phyloP scores from a whole-genome alignment of 495 filamentous ascomycete species.

The Astrothelium subdiscretum region DNA sequence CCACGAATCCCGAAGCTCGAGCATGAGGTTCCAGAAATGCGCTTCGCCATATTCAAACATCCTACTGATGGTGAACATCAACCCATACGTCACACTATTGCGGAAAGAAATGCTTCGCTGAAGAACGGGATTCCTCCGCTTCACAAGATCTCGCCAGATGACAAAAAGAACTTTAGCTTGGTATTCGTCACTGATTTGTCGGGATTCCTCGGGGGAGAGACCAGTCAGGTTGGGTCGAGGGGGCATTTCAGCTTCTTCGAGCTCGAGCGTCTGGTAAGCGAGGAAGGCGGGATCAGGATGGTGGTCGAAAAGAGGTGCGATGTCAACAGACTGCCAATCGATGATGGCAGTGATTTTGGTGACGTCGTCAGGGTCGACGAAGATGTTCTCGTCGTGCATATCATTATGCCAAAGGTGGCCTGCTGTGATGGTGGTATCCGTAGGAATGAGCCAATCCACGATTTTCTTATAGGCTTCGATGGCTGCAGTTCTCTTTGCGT shows the following conservation, averaged over 20 bases:
- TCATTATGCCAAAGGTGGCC: not conserved
- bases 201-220: not conserved
- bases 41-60: slow-evolving; percentile 1
- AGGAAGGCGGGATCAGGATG: not conserved
- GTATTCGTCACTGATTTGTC: not conserved
- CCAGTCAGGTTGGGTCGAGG: not conserved
- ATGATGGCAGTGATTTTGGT: not conserved
- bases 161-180: not conserved
- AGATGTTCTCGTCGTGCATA: not conserved
- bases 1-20: not conserved
- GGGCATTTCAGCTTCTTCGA: not conserved
- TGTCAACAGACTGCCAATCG: not conserved
- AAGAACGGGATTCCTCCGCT: not conserved
- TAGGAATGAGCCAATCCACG: not conserved
- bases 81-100: not conserved
- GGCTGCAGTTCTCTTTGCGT: not conserved
- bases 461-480: not conserved
- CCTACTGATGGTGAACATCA: not conserved
- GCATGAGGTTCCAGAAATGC: not conserved
- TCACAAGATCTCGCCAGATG: not conserved
- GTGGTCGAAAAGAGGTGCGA: not conserved
- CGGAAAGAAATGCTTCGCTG: not conserved
- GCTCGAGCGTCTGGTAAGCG: not conserved
- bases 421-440: not conserved
- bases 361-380: not conserved